These are phyloP conservation scores for Vitis vinifera DNA, from an alignment of 164 flowering plant genomes.

Conservation along the genomic window DNA sequence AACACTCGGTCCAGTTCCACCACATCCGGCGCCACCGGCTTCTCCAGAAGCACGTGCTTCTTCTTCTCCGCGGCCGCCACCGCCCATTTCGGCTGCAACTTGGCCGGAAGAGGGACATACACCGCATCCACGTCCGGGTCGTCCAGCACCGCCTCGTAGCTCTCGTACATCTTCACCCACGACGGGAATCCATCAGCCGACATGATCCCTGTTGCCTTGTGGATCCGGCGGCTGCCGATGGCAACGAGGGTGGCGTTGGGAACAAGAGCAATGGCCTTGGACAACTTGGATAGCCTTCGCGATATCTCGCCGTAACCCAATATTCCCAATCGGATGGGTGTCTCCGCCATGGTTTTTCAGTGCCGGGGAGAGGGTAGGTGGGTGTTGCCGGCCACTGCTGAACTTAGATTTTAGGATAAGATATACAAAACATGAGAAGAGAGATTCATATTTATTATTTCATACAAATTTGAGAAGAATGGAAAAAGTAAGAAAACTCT, in stretches of 20 bases:
- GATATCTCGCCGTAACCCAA: slow-evolving; percentile 67
- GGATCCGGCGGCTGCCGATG: slow-evolving; percentile 59
- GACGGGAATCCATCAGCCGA: slow-evolving; percentile 45
- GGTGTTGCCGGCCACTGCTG: no score
- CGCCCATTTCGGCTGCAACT: slow-evolving; percentile 60
- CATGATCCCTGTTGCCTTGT: slow-evolving; percentile 50
- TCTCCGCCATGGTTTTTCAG: slow-evolving; percentile 17
- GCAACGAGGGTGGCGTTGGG: slow-evolving; percentile 51
- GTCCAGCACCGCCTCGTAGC: slow-evolving; percentile 60
- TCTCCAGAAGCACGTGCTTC: slow-evolving; percentile 74
- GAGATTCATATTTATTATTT: no score
- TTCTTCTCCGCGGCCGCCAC: slow-evolving; percentile 50
- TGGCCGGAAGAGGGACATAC: slow-evolving; percentile 64
- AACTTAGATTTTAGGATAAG: no score
- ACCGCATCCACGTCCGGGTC: slow-evolving; percentile 69
- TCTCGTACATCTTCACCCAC: slow-evolving; percentile 49
- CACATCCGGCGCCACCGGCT: slow-evolving; percentile 60
- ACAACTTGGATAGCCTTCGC: slow-evolving; percentile 30
- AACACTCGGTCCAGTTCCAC: slow-evolving; percentile 50
- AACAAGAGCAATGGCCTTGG: slow-evolving; percentile 52
- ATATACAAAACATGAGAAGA: no score
- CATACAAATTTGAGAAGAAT: no score
- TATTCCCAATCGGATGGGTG: slow-evolving; percentile 48
- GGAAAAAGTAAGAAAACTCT: no score
- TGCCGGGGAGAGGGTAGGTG: no score